Percentiles rank a stretch among this genome's conserved stretches.
Evolutionary conservation across 106 monocot genomes (phyloP).

Genomic region (Allium cepa): DNA sequence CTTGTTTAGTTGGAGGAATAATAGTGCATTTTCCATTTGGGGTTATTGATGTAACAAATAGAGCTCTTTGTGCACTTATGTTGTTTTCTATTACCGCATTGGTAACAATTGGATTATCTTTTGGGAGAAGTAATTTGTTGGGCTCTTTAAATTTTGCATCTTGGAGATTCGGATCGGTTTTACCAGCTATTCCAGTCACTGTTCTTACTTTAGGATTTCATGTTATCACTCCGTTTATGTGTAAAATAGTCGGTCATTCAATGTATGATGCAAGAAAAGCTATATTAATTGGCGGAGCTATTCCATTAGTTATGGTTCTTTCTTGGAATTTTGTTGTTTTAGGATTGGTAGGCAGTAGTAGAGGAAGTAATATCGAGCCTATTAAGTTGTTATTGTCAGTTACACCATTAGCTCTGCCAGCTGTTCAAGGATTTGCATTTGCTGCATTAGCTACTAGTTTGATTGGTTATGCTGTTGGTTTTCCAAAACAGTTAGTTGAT

Average conservation of each 20-base stretch:
- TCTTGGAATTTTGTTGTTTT: conserved; percentile 78
- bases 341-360: conserved; percentile 26
- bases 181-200: conserved; percentile 61
- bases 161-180: conserved; percentile 33
- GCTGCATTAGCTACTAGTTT: conserved; percentile 68
- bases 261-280: conserved; percentile 45
- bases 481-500: conserved; percentile 69
- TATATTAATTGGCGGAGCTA: conserved; percentile 55
- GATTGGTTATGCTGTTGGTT: conserved; percentile 75
- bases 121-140: conserved; percentile 40
- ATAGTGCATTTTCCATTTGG: conserved; percentile 59
- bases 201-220: conserved; percentile 83
- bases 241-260: conserved; percentile 48
- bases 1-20: conserved; percentile 27
- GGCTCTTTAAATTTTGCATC: conserved; percentile 31
- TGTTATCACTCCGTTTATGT: conserved; percentile 77
- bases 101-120: conserved; percentile 41
- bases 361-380: conserved; percentile 26
- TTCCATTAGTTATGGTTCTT: conserved; percentile 68
- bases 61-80: conserved; percentile 54
- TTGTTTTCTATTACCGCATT: conserved; percentile 51
- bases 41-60: conserved; percentile 50
- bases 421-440: conserved; percentile 76
- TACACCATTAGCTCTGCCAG: conserved; percentile 57
- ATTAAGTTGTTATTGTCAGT: conserved; percentile 68